Conservation (phyloP, 257 asterid genomes). For the Ehretia macrophylla region DNA sequence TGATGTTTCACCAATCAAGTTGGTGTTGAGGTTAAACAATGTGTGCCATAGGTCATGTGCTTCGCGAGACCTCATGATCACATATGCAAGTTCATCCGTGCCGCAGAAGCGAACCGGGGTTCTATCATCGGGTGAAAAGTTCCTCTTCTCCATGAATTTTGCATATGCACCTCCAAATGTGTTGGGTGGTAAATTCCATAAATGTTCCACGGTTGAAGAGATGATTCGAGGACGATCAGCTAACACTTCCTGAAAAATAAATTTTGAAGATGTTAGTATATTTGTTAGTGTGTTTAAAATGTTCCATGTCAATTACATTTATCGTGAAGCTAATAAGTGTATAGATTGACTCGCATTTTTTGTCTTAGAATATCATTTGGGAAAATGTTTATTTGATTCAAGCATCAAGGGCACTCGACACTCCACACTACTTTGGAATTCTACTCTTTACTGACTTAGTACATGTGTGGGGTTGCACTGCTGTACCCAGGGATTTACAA, state of each 20-base stretch:
- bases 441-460: too few relatives aligned
- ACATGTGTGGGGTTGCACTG: too few relatives aligned
- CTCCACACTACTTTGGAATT: too few relatives aligned
- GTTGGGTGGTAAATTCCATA: slow-evolving; percentile 82
- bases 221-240: slow-evolving; percentile 84
- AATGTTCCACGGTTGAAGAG: slow-evolving; percentile 69
- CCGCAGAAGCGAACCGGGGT: slow-evolving; percentile 96
- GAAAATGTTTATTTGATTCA: too few relatives aligned
- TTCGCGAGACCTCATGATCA: slow-evolving; percentile 93
- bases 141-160: slow-evolving; percentile 82
- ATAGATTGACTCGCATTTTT: too few relatives aligned
- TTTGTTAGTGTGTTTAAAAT: too few relatives aligned
- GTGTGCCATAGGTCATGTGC: slow-evolving; percentile 98
- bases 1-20: slow-evolving; percentile 83
- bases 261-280: too few relatives aligned
- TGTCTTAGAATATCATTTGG: too few relatives aligned
- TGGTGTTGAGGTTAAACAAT: slow-evolving; percentile 78
- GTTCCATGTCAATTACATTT: too few relatives aligned
- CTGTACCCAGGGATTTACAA: too few relatives aligned
- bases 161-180: slow-evolving; percentile 98
- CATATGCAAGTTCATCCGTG: slow-evolving; percentile 64
- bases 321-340: too few relatives aligned
- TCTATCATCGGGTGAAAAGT: slow-evolving; percentile 85
- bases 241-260: slow-evolving; percentile 45
- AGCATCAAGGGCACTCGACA: too few relatives aligned